Conservation (phyloP, 495 filamentous ascomycete species). For the Parathielavia appendiculata region DNA sequence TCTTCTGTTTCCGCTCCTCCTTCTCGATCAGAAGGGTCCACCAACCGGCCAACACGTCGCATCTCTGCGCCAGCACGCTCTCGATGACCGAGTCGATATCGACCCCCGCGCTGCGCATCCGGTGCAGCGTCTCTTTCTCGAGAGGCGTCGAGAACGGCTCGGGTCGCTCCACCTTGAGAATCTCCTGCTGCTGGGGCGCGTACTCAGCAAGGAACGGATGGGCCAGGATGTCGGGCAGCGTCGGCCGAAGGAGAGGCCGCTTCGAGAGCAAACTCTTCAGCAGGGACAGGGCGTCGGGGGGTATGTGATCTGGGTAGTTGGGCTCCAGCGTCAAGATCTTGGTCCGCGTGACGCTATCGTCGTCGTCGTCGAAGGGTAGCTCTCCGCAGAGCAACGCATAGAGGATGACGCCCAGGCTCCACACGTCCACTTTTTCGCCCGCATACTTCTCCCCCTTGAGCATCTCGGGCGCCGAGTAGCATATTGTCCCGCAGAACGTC, state of each 20-base stretch:
- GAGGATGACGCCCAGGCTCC: slow-evolving; percentile 94
- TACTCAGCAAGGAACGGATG: slow-evolving; percentile 87
- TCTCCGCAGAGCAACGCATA: slow-evolving; percentile 90
- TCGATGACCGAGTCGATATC: slow-evolving; percentile 93
- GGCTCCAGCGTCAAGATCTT: slow-evolving; percentile 83
- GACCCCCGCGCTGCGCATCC: slow-evolving; percentile 92
- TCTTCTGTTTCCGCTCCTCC: slow-evolving; percentile 81
- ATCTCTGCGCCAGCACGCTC: slow-evolving; percentile 82
- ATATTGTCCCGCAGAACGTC: slow-evolving; percentile 96
- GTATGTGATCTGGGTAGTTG: slow-evolving; percentile 72
- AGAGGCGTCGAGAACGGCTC: slow-evolving; percentile 81
- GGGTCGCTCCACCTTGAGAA: slow-evolving; percentile 77
- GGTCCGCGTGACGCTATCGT: slow-evolving; percentile 75
- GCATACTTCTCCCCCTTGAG: slow-evolving; percentile 97
- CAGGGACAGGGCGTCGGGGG: slow-evolving; percentile 69
- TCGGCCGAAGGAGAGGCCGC: slow-evolving; percentile 75
- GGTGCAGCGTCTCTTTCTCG: slow-evolving; percentile 84
- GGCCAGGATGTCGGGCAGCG: slow-evolving; percentile 78
- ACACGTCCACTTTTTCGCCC: slow-evolving; percentile 95
- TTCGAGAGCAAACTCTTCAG: slow-evolving; percentile 78
- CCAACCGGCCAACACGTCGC: slow-evolving; percentile 89
- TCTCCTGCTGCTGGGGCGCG: slow-evolving; percentile 83
- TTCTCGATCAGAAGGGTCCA: slow-evolving; percentile 95
- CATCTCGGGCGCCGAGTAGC: slow-evolving; percentile 98
- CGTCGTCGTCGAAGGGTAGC: slow-evolving; percentile 92